Evolutionary conservation across 208 protist species (phyloP).

Genomic region (Acanthamoeba royreba): DNA sequence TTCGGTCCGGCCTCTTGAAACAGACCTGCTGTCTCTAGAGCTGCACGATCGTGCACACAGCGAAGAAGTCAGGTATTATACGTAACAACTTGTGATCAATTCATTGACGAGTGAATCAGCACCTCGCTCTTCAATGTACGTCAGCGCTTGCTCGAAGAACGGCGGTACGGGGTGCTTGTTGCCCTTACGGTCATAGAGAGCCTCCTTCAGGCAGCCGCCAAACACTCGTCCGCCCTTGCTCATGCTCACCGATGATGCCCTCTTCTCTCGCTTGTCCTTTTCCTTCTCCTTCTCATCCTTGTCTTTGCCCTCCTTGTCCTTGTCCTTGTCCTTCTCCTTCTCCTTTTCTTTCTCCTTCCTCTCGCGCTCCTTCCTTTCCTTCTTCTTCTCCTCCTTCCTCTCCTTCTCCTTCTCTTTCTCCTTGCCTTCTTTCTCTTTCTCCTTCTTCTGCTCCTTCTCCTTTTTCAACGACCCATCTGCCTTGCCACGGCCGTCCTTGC

Average conservation of each 20-base stretch:
- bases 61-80: not conserved
- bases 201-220: not conserved
- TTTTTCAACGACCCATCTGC: not conserved
- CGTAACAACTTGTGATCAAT: not conserved
- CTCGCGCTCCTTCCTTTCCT: not conserved
- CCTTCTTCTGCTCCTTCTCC: not conserved
- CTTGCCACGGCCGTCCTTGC: constrained; percentile 65
- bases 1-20: not conserved
- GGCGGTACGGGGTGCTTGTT: not conserved
- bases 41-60: not conserved
- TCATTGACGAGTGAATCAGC: not conserved
- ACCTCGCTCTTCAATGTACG: not conserved
- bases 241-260: not conserved
- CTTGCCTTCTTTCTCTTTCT: not conserved
- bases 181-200: not conserved
- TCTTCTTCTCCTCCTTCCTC: not conserved
- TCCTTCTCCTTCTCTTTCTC: not conserved
- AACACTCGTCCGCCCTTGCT: not conserved
- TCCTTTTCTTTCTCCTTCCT: not conserved
- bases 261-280: not conserved
- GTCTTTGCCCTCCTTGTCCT: not conserved
- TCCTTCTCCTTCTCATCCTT: not conserved
- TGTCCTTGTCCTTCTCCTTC: not conserved
- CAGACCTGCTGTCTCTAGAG: not conserved
- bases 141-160: not conserved